phyloP scores from a whole-genome alignment of 441 rosid species.

The Populus hybrid region DNA sequence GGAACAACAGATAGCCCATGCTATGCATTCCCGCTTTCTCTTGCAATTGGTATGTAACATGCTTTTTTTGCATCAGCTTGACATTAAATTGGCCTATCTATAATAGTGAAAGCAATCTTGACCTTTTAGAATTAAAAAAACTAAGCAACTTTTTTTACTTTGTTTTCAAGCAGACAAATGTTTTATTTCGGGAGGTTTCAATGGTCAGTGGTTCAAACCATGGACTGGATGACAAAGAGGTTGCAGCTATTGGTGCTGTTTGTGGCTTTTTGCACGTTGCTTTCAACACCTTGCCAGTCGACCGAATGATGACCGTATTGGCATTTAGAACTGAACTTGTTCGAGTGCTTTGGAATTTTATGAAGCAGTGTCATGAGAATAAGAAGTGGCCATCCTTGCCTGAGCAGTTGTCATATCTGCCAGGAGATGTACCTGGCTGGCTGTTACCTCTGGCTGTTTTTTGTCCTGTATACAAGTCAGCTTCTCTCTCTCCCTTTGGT shows the following conservation, averaged over 20 bases:
- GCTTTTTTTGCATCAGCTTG: constrained; percentile 15
- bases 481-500: constrained; percentile 19
- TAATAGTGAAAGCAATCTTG: constrained; percentile 14
- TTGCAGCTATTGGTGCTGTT: constrained; percentile 86
- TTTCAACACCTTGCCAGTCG: constrained; percentile 77
- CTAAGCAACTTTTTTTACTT: constrained; percentile 16
- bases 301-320: constrained; percentile 78
- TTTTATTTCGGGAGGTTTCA: constrained; percentile 62
- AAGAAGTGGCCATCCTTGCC: constrained; percentile 76
- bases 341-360: constrained; percentile 84
- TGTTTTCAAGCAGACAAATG: constrained; percentile 66
- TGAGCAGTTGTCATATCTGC: constrained; percentile 52
- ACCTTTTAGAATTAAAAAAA: constrained; percentile 10
- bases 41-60: constrained; percentile 76
- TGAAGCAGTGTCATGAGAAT: constrained; percentile 86
- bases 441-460: constrained; percentile 90
- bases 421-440: constrained; percentile 94
- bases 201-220: constrained; percentile 31
- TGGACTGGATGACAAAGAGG: constrained; percentile 57
- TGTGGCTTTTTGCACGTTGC: constrained; percentile 88
- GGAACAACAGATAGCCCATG: constrained; percentile 69
- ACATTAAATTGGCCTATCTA: constrained; percentile 13
- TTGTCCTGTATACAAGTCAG: constrained; percentile 98
- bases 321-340: constrained; percentile 97
- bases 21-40: constrained; percentile 81